phyloP scores from a whole-genome alignment of 352 stramenopile genomes.

The Globisporangium orthogonon region DNA sequence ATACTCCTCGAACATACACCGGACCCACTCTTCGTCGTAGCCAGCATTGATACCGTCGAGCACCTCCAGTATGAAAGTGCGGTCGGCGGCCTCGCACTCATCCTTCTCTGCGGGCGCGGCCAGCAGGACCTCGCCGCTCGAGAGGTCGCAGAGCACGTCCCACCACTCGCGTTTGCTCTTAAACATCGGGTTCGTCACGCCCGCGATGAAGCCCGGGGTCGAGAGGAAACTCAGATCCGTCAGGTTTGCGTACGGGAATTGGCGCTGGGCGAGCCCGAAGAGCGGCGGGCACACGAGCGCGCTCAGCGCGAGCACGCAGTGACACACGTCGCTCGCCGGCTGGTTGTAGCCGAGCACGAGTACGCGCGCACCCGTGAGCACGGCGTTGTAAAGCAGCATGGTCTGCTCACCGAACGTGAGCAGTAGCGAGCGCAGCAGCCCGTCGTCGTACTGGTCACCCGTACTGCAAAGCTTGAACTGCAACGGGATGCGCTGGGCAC shows the following conservation, averaged over 20 bases:
- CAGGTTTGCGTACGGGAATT: conserved; percentile 86
- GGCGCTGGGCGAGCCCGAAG: conserved; percentile 68
- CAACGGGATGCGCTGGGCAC: conserved; percentile 55
- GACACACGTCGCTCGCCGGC: conserved; percentile 75
- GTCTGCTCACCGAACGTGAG: conserved; percentile 79
- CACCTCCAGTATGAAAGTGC: conserved; percentile 72
- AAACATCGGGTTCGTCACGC: conserved; percentile 91
- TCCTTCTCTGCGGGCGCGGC: conserved; percentile 58
- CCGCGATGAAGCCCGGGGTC: conserved; percentile 82
- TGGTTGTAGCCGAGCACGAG: conserved; percentile 83
- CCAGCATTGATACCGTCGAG: conserved; percentile 73
- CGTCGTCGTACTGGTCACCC: conserved; percentile 80
- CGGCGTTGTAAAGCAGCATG: conserved; percentile 83
- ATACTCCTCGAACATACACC: conserved; percentile 86
- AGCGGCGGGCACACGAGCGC: conserved; percentile 78
- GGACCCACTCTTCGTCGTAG: conserved; percentile 83
- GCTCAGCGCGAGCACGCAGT: conserved; percentile 81
- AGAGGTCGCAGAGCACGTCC: conserved; percentile 88
- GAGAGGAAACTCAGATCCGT: conserved; percentile 85
- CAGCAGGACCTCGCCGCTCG: conserved; percentile 68
- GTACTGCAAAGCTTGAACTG: conserved; percentile 82
- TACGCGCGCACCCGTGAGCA: conserved; percentile 74
- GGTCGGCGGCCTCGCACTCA: conserved; percentile 62
- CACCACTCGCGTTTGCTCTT: conserved; percentile 89
- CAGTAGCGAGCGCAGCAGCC: conserved; percentile 57